A percentile compares a stretch with the other conserved stretches of the same genome.
These are phyloP conservation scores for Anisodus tanguticus DNA, from an alignment of 257 asterid species.

Conservation along the genomic window DNA sequence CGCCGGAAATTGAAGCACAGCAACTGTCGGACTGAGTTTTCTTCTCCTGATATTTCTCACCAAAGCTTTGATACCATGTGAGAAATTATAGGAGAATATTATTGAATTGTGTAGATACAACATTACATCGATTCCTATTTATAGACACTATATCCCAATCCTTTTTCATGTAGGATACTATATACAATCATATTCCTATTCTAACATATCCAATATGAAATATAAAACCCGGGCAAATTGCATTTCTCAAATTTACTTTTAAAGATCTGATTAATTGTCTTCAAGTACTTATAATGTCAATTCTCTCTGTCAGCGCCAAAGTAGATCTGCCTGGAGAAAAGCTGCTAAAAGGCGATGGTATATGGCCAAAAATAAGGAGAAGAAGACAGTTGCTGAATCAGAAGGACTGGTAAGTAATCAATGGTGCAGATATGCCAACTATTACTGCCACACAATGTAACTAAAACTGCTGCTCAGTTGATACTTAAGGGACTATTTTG, in stretches of 20 bases:
- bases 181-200: neutral
- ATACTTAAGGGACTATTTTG: too few species aligned
- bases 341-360: slow-evolving; percentile 62
- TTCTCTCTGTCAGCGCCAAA: slow-evolving; percentile 52
- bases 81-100: too few species aligned
- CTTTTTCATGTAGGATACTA: too few species aligned
- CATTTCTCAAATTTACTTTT: neutral
- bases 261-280: neutral
- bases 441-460: neutral
- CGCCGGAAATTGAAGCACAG: too few species aligned
- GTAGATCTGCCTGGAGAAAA: slow-evolving; percentile 84
- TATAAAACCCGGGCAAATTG: neutral
- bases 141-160: too few species aligned
- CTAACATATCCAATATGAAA: neutral
- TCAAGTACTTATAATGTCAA: neutral
- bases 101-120: too few species aligned
- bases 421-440: slow-evolving; percentile 4
- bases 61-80: too few species aligned
- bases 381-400: slow-evolving; percentile 53
- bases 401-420: slow-evolving; percentile 66
- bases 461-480: neutral
- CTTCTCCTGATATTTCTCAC: too few species aligned
- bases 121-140: too few species aligned
- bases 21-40: too few species aligned
- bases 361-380: slow-evolving; percentile 72